Evolutionary conservation across 129 eudicot species (phyloP), one percentile per base, ranked within the genome.

Genomic region (Kitagawia praeruptora): DNA sequence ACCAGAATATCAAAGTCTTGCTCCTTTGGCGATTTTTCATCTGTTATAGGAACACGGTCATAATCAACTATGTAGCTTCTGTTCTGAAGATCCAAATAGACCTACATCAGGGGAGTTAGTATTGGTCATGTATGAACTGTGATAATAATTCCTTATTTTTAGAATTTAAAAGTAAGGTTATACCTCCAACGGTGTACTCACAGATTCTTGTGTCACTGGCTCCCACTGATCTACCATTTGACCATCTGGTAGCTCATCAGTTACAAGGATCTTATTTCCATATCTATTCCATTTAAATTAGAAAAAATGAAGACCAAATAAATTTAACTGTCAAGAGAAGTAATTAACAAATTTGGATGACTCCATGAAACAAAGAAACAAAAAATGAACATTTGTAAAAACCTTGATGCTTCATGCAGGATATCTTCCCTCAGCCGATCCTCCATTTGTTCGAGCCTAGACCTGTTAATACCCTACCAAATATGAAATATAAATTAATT

Each of bases 151-250:
- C 6, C 19, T 13, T 53, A 3, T 6, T 19, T 18, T n/a, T 7
- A 45, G 23, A 61, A 34, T 40, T 40, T 84, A 27, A 28, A 54
- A 46, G 82, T 63, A 48, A 38, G 70, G 71, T 51, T 75, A 61
- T 77, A 95, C 98, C 97, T 95, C 91, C 74, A 95, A 87, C 58
- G 98, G 98, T 77, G 98, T 90, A 80, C 88, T 92, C 79, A 95
- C 89, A 42, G 96, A 95, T 75, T 89, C 92, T 31, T 83, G 81
- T 79, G 96, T 87, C 76, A 95, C 98, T 14, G 97, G 94, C 82
- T 95, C 98, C 98, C 98, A 95, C 78, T 95, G 97, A 84, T 95
- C 98, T 84, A 95, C 98, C 98, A 95, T 95, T 80, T 95, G 98
- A 83, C 98, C 98, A 86, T 92, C 97, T 47, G 98, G 98, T 64